phyloP scores from a whole-genome alignment of 192 early-diverging fungal genomes.

The Chytriomyces sp. region DNA sequence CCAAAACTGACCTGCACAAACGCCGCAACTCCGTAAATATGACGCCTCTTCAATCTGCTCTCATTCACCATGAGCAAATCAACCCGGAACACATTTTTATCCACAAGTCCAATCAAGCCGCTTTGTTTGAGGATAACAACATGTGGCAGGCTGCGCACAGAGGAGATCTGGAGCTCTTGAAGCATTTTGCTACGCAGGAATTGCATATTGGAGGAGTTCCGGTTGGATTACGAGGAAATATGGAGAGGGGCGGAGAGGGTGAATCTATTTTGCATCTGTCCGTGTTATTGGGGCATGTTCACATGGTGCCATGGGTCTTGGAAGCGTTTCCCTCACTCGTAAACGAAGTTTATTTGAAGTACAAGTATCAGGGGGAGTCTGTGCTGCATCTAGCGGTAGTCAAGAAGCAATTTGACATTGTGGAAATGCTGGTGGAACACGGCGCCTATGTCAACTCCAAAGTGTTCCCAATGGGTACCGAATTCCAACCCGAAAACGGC shows the following conservation, averaged over 20 bases:
- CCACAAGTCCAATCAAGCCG: not conserved
- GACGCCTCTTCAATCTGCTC: too few species aligned
- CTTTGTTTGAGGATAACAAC: not conserved
- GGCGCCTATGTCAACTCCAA: slow-evolving; percentile 4
- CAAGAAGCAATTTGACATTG: not conserved
- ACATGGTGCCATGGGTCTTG: slow-evolving; percentile 6
- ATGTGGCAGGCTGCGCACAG: not conserved
- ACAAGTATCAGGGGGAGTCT: slow-evolving; percentile 6
- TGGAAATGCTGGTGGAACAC: not conserved
- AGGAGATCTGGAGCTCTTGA: not conserved
- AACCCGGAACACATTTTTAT: too few species aligned
- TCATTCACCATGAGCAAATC: too few species aligned
- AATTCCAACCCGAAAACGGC: not conserved
- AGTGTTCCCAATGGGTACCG: not conserved
- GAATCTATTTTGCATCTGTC: slow-evolving; percentile 12
- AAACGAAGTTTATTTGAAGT: slow-evolving; percentile 1
- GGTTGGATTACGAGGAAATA: not conserved
- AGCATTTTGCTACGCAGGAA: too few species aligned
- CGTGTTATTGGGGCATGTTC: not conserved
- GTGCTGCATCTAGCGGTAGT: slow-evolving; percentile 6
- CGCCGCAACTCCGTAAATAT: too few species aligned
- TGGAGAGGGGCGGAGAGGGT: not conserved
- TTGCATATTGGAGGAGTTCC: too few species aligned
- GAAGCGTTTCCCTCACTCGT: not conserved
- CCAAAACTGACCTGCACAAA: too few species aligned